phyloP scores from a whole-genome alignment of 768 basidiomycete genomes.

The Rhodotorula toruloides region DNA sequence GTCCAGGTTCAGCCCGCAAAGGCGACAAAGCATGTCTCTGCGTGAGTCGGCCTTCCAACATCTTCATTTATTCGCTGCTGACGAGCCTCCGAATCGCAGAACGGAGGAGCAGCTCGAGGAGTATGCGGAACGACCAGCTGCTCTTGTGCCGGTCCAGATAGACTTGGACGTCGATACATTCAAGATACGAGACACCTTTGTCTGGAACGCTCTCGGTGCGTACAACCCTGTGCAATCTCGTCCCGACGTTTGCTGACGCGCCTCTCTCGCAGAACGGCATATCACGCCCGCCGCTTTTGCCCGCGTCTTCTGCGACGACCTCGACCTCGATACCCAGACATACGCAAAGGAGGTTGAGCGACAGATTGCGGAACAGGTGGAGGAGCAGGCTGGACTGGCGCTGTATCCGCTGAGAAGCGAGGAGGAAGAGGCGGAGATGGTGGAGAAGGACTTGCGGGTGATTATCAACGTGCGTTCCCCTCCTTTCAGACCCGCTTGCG shows the following conservation, averaged over 20 bases:
- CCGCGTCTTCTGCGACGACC: constrained; percentile 75
- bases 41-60: constrained; percentile 61
- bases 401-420: constrained; percentile 51
- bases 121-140: constrained; percentile 56
- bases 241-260: background rate
- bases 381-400: constrained; percentile 78
- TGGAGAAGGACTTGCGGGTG: constrained; percentile 48
- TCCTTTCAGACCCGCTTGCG: constrained; percentile 41
- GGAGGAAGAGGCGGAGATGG: constrained; percentile 51
- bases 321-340: constrained; percentile 63
- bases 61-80: background rate
- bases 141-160: constrained; percentile 84
- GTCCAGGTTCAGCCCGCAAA: constrained; percentile 59
- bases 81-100: constrained; percentile 44
- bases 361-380: constrained; percentile 83
- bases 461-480: constrained; percentile 48
- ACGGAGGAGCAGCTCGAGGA: constrained; percentile 60
- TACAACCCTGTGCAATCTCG: background rate
- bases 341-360: constrained; percentile 75
- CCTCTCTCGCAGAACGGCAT: constrained; percentile 53
- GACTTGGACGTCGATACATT: constrained; percentile 90
- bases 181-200: constrained; percentile 86
- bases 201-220: constrained; percentile 82
- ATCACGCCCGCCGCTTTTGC: constrained; percentile 84
- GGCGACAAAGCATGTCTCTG: constrained; percentile 65